Conservation (phyloP, 2,329 filamentous ascomycete genomes). For the Tolypocladium paradoxum region DNA sequence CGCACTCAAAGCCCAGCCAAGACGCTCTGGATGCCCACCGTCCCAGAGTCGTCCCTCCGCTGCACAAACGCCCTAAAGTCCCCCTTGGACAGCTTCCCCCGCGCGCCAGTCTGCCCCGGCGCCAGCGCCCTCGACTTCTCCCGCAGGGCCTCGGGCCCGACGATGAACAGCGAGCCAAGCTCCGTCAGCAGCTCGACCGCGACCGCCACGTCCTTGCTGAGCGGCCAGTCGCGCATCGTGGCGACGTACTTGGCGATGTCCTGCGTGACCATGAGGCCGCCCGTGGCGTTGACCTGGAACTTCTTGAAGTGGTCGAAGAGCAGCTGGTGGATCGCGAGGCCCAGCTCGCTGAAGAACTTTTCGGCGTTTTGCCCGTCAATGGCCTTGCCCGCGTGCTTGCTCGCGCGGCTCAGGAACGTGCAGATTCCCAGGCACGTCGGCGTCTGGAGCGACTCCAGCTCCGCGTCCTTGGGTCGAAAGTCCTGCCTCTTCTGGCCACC, state of each 20-base stretch:
- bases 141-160: conserved; percentile 67
- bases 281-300: conserved; percentile 85
- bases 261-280: conserved; percentile 89
- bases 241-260: conserved; percentile 91
- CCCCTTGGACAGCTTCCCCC: conserved; percentile 50
- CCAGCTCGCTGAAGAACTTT: conserved; percentile 74
- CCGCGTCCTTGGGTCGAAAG: conserved; percentile 77
- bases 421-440: conserved; percentile 73
- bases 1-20: conserved; percentile 47
- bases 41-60: conserved; percentile 73
- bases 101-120: conserved; percentile 27
- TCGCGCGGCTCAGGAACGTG: conserved; percentile 63
- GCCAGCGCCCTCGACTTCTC: conserved; percentile 56
- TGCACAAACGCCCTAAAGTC: conserved; percentile 78
- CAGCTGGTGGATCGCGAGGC: conserved; percentile 62
- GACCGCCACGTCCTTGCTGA: conserved; percentile 55
- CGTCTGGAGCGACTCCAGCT: conserved; percentile 73
- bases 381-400: conserved; percentile 51
- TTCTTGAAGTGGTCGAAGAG: conserved; percentile 91
- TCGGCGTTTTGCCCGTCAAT: conserved; percentile 78
- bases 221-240: conserved; percentile 71
- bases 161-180: conserved; percentile 91
- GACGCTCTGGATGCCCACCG: conserved; percentile 72
- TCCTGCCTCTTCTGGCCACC: conserved; percentile 76
- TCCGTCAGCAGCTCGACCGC: conserved; percentile 81